A percentile compares a stretch with the other conserved stretches of the same genome.
Evolutionary conservation across 2,329 filamentous ascomycete species (phyloP).

Genomic region (Drechmeria coniospora): DNA sequence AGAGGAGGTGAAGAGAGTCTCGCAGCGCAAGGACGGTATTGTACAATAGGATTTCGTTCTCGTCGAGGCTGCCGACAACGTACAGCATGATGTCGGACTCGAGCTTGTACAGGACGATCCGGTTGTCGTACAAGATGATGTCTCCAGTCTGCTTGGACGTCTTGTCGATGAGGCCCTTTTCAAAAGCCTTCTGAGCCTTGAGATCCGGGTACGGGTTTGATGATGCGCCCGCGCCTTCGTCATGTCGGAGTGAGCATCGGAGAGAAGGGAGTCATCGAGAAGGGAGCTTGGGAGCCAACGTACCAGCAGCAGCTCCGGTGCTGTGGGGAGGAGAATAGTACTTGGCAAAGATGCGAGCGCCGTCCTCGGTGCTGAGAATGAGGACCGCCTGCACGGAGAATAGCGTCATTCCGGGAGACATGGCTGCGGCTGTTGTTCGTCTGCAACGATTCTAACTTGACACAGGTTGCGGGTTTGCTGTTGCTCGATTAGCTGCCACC

Average conservation of each 20-base stretch:
- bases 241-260: slow-evolving; percentile 18
- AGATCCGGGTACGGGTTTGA: slow-evolving; percentile 70
- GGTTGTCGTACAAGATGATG: slow-evolving; percentile 94
- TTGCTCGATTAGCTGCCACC: neutral
- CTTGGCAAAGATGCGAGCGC: slow-evolving; percentile 82
- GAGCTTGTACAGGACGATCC: slow-evolving; percentile 93
- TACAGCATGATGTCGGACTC: slow-evolving; percentile 96
- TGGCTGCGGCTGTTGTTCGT: slow-evolving; percentile 19
- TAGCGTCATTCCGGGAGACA: slow-evolving; percentile 62
- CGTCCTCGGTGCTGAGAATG: slow-evolving; percentile 73
- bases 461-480: no score
- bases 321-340: slow-evolving; percentile 60
- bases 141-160: slow-evolving; percentile 90
- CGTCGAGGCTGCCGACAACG: slow-evolving; percentile 76
- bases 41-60: slow-evolving; percentile 95
- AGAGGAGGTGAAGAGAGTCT: slow-evolving; percentile 76
- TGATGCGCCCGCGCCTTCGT: slow-evolving; percentile 29
- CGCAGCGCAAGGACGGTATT: slow-evolving; percentile 84
- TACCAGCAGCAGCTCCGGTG: slow-evolving; percentile 24
- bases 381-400: slow-evolving; percentile 65
- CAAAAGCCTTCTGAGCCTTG: slow-evolving; percentile 91
- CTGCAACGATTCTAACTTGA: no score
- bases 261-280: slow-evolving; percentile 4
- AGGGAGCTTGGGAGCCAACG: slow-evolving; percentile 1
- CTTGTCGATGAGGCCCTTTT: slow-evolving; percentile 91